A percentile compares a stretch with the other conserved stretches of the same genome.
Conservation (phyloP, 768 basidiomycete genomes). For the Boletus reticulatus region DNA sequence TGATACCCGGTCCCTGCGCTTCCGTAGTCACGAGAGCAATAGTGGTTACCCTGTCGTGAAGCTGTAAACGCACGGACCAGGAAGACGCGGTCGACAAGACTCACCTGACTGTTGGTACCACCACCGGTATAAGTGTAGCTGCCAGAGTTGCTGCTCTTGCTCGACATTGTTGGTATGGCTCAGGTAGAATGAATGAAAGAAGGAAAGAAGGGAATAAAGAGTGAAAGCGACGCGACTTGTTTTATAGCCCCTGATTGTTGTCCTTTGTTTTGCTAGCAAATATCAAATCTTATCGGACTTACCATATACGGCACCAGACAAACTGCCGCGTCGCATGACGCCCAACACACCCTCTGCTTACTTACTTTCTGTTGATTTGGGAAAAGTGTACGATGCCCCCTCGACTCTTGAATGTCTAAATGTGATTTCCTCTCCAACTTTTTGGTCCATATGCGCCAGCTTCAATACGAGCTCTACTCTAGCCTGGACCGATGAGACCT, state of each 20-base stretch:
- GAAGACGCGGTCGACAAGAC: conserved; percentile 1
- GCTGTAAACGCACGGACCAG: background rate
- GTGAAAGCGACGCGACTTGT: accelerated
- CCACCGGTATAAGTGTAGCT: conserved; percentile 43
- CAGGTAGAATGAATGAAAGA: background rate
- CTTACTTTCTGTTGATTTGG: no score
- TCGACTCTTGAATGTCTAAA: no score
- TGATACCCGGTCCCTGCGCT: conserved; percentile 49
- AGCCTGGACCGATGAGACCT: no score
- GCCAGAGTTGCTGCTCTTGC: conserved; percentile 18
- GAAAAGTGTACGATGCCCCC: no score
- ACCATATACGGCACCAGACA: no score
- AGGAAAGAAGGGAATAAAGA: background rate
- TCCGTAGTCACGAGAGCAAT: conserved; percentile 51
- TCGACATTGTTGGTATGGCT: conserved; percentile 12
- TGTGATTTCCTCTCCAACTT: no score
- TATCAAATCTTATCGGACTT: no score
- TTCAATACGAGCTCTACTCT: no score
- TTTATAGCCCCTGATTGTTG: conserved; percentile 13
- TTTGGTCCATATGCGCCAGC: no score
- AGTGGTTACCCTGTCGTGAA: conserved; percentile 55
- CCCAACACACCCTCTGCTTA: no score
- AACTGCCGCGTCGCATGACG: no score
- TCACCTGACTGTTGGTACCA: conserved; percentile 54
- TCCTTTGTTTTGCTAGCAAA: conserved; percentile 8